Evolutionary conservation across 1,284 basidiomycete species (phyloP), one percentile per base, ranked within the genome.

Genomic region (Neotropicomus parvogracilis): DNA sequence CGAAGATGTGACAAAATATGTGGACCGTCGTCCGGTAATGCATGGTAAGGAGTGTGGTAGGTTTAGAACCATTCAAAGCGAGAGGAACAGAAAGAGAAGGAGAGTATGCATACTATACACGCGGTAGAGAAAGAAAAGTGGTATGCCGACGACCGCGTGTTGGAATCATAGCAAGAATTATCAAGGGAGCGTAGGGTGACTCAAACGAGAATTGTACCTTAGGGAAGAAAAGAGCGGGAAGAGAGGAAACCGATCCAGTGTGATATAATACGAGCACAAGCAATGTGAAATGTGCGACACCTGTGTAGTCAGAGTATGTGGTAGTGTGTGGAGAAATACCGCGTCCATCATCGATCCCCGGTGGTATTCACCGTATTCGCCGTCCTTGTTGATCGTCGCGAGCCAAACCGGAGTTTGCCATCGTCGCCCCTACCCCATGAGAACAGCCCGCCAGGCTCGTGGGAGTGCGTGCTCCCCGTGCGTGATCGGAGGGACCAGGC

Each of bases 401-500:
- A 82, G 31, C 85, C 85, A 65, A 88, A 88, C 45, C 84, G 77
- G 46, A 79, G 70, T 58, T 80, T 80, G 13, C 78, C 72, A 58
- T 74, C 76, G 14, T 80, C 78, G 12, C 73, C 65, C 26, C 78
- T 69, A 4, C 73, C 78, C 78, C 78, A 80, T 0, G 80, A 81
- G 64, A 88, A 88, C 48, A 88, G 69, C 3, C 84, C 77, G 35
- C 68, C 71, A 3, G 77, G 73, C 5, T 81, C 82, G 41, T 78
- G 80, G 9, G 85, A 86, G 44, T 80, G 74, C 0, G 79, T 65
- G 55, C 87, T 88, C 14, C 83, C 85, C 2, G 83, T 75, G 28
- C 81, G 75, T 17, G 88, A 90, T 14, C 86, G 81, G 74, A 89
- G 83, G 0, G 86, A 88, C 85, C 85, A 90, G 0, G 84, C 83